phyloP scores from a whole-genome alignment of 1,139 yeast species.

The Kurtzmaniella quercitrusa region DNA sequence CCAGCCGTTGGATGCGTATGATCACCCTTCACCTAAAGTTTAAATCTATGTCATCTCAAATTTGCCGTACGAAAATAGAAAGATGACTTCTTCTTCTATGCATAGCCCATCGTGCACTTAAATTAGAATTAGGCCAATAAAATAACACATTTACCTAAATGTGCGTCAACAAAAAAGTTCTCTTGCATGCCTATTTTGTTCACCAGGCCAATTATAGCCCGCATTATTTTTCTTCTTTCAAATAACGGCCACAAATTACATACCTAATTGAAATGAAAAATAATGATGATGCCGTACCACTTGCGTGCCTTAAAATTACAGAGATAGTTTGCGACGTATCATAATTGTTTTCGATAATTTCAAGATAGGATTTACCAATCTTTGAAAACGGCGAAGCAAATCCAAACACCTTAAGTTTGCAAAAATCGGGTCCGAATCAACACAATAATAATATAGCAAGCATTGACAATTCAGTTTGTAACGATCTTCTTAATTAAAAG shows the following conservation, averaged over 20 bases:
- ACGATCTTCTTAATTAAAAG: neutral
- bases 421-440: too few species aligned
- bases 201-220: neutral
- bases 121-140: neutral
- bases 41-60: neutral
- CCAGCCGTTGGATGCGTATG: neutral
- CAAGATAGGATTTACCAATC: too few species aligned
- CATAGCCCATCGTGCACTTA: neutral
- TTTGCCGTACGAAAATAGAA: neutral
- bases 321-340: too few species aligned
- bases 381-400: too few species aligned
- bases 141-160: neutral
- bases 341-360: too few species aligned
- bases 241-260: neutral
- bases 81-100: neutral
- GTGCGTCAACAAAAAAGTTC: neutral
- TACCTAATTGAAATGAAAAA: neutral
- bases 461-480: neutral
- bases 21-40: neutral
- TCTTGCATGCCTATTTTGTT: neutral
- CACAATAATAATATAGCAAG: too few species aligned
- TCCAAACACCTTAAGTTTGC: too few species aligned
- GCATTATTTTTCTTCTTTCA: neutral
- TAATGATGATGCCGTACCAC: neutral
- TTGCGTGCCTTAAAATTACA: neutral